phyloP scores from a whole-genome alignment of 202 grass and related monocot species.

The Saccharum hybrid region DNA sequence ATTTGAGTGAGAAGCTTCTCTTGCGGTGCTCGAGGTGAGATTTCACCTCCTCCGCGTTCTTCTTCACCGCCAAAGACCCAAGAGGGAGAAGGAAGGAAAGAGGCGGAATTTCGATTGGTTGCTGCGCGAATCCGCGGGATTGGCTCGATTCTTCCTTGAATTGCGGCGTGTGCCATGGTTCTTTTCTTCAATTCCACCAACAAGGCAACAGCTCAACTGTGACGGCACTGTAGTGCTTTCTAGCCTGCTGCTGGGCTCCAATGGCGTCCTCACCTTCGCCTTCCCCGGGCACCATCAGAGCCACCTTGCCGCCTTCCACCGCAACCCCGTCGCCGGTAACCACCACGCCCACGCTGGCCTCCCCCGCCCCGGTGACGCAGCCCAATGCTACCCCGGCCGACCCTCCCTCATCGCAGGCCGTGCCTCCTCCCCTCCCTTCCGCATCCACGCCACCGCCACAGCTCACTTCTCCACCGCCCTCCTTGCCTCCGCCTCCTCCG shows the following conservation, averaged over 20 bases:
- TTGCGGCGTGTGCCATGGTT: constrained; percentile 32
- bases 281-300: constrained; percentile 36
- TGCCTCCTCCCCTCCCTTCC: constrained; percentile 46
- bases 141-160: constrained; percentile 9
- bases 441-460: constrained; percentile 35
- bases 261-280: constrained; percentile 76
- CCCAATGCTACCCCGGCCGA: constrained; percentile 61
- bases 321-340: constrained; percentile 10
- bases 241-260: constrained; percentile 25
- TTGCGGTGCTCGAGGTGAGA: constrained; percentile 32
- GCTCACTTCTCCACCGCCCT: constrained; percentile 40
- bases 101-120: constrained; percentile 25
- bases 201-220: constrained; percentile 16
- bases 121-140: constrained; percentile 32
- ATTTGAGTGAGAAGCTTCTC: constrained; percentile 26
- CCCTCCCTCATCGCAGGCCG: constrained; percentile 34
- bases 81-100: background rate
- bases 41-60: constrained; percentile 18
- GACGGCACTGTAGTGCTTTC: background rate
- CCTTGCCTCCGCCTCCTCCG: constrained; percentile 38
- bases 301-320: constrained; percentile 33
- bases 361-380: constrained; percentile 42
- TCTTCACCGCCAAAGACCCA: background rate
- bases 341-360: constrained; percentile 10
- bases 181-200: constrained; percentile 16